These are phyloP conservation scores for Chaetomiaceae sp. DNA, from an alignment of 2,329 filamentous ascomycete species.

Conservation along the genomic window DNA sequence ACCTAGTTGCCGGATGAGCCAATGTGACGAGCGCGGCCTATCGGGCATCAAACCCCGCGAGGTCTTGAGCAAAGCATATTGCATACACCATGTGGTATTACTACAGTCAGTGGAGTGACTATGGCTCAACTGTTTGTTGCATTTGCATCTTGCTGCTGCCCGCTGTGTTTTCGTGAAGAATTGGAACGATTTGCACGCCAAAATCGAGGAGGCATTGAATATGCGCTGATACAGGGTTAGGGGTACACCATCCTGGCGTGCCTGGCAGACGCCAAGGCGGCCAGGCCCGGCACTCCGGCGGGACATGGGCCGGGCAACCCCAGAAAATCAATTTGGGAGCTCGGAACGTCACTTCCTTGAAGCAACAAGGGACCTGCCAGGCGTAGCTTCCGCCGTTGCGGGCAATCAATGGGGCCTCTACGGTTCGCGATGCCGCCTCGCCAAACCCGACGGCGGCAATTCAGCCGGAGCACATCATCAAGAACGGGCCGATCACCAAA, in stretches of 20 bases:
- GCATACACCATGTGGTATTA: too few species aligned
- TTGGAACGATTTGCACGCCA: too few species aligned
- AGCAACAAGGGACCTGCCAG: not conserved
- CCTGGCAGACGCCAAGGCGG: not conserved
- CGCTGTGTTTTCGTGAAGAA: too few species aligned
- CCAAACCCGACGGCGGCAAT: constrained; percentile 15
- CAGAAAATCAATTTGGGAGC: constrained; percentile 16
- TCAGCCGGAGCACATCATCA: constrained; percentile 14
- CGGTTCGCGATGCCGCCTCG: constrained; percentile 20
- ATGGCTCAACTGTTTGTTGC: too few species aligned
- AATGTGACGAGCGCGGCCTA: too few species aligned
- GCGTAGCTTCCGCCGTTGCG: constrained; percentile 4
- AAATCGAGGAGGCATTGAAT: too few species aligned
- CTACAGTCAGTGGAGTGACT: too few species aligned
- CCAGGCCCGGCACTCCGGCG: not conserved
- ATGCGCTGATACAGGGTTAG: too few species aligned
- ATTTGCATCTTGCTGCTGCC: too few species aligned
- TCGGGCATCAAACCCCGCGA: too few species aligned
- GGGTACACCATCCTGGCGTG: not conserved
- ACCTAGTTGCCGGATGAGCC: too few species aligned
- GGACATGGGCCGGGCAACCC: constrained; percentile 4
- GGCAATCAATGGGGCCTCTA: not conserved
- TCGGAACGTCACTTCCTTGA: constrained; percentile 20
- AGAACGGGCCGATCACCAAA: not conserved
- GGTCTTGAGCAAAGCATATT: too few species aligned